Percentiles rank a stretch among this genome's conserved stretches.
These are phyloP conservation scores for Linderniella brevidens DNA, from an alignment of 257 asterid genomes.

Conservation along the genomic window DNA sequence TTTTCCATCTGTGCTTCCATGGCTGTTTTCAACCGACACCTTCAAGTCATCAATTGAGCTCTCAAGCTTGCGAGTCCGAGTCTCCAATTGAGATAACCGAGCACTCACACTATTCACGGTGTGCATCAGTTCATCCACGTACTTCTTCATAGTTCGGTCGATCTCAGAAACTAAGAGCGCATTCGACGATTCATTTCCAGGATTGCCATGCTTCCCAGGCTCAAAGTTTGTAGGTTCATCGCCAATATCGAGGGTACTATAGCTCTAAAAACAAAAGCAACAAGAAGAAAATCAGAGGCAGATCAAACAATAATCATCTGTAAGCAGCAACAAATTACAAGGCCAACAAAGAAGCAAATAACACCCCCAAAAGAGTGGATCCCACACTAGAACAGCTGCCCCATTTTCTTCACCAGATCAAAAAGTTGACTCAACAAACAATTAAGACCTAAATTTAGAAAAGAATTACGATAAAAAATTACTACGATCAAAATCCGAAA, in stretches of 20 bases:
- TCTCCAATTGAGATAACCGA: constrained; percentile 76
- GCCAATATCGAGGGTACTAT: constrained; percentile 32
- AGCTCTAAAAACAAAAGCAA: constrained; percentile 23
- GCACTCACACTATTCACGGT: constrained; percentile 67
- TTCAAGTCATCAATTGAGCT: constrained; percentile 70
- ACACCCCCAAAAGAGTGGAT: no score
- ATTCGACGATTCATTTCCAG: constrained; percentile 27
- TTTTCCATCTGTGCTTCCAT: constrained; percentile 63
- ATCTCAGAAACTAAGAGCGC: constrained; percentile 48
- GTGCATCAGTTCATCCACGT: constrained; percentile 61
- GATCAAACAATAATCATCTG: no score
- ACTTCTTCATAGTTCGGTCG: constrained; percentile 64
- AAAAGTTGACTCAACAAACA: no score
- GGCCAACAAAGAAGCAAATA: no score
- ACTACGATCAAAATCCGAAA: background rate
- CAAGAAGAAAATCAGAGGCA: background rate
- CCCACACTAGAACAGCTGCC: no score
- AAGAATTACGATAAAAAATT: background rate
- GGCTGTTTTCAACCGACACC: constrained; percentile 47
- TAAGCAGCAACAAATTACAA: no score
- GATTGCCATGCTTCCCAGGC: constrained; percentile 39
- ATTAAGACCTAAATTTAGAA: no score
- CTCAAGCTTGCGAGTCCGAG: constrained; percentile 60
- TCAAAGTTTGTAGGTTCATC: constrained; percentile 44
- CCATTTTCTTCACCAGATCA: no score